Conservation (phyloP, 2,329 filamentous ascomycete genomes). For the Cercospora zeina region DNA sequence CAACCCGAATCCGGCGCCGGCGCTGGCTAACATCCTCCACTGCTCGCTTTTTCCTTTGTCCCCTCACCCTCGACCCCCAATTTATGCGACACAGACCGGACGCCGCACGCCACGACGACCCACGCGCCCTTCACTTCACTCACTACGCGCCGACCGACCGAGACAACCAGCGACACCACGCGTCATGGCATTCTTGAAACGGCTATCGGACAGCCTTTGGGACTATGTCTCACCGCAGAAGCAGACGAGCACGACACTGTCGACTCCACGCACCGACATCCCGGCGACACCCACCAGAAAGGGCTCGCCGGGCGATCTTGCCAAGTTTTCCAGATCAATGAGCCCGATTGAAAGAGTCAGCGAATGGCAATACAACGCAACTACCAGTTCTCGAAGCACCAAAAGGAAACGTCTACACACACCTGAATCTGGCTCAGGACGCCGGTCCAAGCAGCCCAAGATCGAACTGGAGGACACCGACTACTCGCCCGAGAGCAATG, state of each 20-base stretch:
- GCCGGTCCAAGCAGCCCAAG: conserved; percentile 27
- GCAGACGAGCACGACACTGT: conserved; percentile 38
- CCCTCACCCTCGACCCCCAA: neutral
- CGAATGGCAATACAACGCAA: conserved; percentile 29
- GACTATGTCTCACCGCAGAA: conserved; percentile 48
- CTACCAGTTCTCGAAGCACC: conserved; percentile 14
- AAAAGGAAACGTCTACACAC: conserved; percentile 32
- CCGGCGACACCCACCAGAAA: conserved; percentile 21
- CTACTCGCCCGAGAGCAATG: neutral
- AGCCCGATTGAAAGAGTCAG: conserved; percentile 38
- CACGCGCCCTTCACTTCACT: neutral
- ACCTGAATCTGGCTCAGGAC: conserved; percentile 21
- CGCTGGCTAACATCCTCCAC: conserved; percentile 6
- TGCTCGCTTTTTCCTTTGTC: conserved; percentile 14
- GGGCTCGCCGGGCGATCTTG: conserved; percentile 25
- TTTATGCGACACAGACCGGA: neutral
- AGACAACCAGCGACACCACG: neutral
- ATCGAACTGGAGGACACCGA: conserved; percentile 25
- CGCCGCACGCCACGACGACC: neutral
- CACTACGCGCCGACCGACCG: neutral
- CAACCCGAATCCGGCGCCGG: conserved; percentile 12
- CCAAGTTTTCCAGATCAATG: conserved; percentile 35
- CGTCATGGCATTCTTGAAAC: conserved; percentile 32
- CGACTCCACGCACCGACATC: conserved; percentile 23
- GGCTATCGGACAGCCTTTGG: conserved; percentile 45